Conservation (phyloP, 202 grass and related monocot species). For the Elaeis oleifera region DNA sequence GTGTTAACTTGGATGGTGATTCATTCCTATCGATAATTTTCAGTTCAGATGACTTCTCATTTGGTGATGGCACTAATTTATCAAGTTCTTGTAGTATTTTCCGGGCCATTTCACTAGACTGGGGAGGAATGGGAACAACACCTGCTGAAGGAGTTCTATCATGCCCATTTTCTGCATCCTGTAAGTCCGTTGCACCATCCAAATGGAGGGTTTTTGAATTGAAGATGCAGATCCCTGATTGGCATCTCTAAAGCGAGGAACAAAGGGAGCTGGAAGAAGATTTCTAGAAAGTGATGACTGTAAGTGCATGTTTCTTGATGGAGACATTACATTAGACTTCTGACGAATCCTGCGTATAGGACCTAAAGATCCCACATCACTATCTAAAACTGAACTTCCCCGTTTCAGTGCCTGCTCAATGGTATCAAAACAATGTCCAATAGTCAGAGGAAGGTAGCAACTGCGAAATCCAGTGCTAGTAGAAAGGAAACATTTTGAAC, state of each 20-base stretch:
- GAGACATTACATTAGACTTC: conserved; percentile 57
- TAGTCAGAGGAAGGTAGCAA: too few relatives aligned
- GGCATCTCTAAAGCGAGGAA: conserved; percentile 25
- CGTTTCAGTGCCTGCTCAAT: conserved; percentile 63
- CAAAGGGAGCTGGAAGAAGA: conserved; percentile 24
- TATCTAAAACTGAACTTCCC: conserved; percentile 42
- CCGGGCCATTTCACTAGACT: conserved; percentile 63
- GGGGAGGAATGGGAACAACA: conserved; percentile 32
- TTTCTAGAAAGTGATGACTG: conserved; percentile 26
- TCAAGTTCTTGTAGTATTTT: conserved; percentile 83
- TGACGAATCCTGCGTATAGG: conserved; percentile 83
- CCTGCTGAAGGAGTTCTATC: conserved; percentile 26
- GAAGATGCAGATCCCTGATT: conserved; percentile 27
- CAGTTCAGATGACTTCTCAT: conserved; percentile 31
- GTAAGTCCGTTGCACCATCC: conserved; percentile 27
- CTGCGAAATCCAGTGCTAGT: too few relatives aligned
- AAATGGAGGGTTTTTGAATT: conserved; percentile 28
- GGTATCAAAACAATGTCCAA: too few relatives aligned
- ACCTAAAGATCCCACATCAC: conserved; percentile 49
- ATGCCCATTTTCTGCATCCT: conserved; percentile 18
- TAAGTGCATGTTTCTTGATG: conserved; percentile 25
- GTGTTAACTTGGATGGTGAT: conserved; percentile 19
- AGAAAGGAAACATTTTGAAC: too few relatives aligned
- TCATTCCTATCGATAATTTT: conserved; percentile 10
- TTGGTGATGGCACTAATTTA: conserved; percentile 66